Evolutionary conservation across 768 basidiomycete species (phyloP), one percentile per base, ranked within the genome.

Genomic region (Crepidotus variabilis): DNA sequence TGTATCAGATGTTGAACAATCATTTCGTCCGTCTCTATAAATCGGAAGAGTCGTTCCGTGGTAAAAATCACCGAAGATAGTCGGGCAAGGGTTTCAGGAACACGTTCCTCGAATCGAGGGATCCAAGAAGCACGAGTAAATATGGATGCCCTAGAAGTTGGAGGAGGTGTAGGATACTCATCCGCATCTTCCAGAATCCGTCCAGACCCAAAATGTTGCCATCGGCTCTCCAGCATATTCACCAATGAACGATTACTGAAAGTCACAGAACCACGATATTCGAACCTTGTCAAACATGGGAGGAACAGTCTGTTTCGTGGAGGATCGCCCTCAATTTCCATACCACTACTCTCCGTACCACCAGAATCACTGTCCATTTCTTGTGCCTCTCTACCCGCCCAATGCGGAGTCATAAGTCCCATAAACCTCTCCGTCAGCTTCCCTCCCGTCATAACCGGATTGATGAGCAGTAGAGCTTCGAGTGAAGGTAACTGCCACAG

Each of bases 361-460:
- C 18, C 5, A 43, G 20, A 13, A 16, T 49, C 47, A 22, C 5
- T 21, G 13, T 49, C 47, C n/a, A 9, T 16, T 50, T 54, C 22
- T 23, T 21, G 28, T 54, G 20, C 34, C 20, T 24, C 43, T 52
- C 43, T 11, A 22, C 35, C n/a, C 20, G 23, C 24, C 16, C 23
- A 14, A 32, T 55, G 10, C n/a, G 60, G 60, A n/a, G 54, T 56
- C 58, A 65, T 55, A 21, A 52, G 21, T 23, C 62, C 49, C 45
- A 65, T n/a, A 16, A 63, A 46, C 20, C 55, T 22, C 13, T 61
- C 47, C 4, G 61, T 61, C 20, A 65, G 32, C 34, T 50, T 59
- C 11, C 61, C 62, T 14, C 61, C 65, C 50, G 61, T 60, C 21
- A 57, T 58, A 1, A 24, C 35, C 32, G 65, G 65, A 52, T 65